Base-by-base conservation (phyloP, 352 stramenopile species). In the Lagenidium sp. region DNA sequence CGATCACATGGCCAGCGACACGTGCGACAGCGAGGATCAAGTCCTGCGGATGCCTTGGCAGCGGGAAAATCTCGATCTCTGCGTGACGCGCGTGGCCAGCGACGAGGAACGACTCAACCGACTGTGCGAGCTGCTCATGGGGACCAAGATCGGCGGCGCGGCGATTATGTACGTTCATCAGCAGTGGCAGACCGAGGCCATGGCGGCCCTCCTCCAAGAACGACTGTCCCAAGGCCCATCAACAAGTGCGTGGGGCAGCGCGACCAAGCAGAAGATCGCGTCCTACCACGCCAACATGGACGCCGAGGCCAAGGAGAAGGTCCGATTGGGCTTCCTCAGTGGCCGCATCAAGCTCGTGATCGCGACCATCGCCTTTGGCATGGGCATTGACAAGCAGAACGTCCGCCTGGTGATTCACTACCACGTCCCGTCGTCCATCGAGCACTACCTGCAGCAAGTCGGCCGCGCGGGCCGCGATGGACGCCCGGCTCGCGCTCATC, bases 381-480 rank as follows among this genome's bases (percentile, higher is more conserved):
- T 99, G 77, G 97, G 96, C 41, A 99, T 99, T 44, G 95, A 99
- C 71, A 99, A 98, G 59, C 76, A 86, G 35, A 96, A 99, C 67
- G 89, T 99, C 19, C 75, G 82, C 4, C 97, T 96, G 52, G 97
- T 99, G 5, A 86, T 99, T 26, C 97, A 99, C 62, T 97, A 97
- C 61, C 88, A 97, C 49, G 77, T 98, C 49, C 95, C 96, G 4
- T 86, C 84, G 30, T 98, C 87, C 26, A 90, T 99, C n/a, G 98
- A 97, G 34, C 94, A 98, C 55, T 99, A 99, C 64, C 97, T 98
- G 41, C 95, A 98, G 68, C 94, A 99, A 53, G 87, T 98, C 37
- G 96, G 96, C 4, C 80, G 96, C 41, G 96, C 96, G 24, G 96
- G 96, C 25, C 73, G 96, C 30, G 94, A 99, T 57, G 94, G 94